A percentile compares a stretch with the other conserved stretches of the same genome.
phyloP scores from a whole-genome alignment of 2,329 filamentous ascomycete genomes.

The Pezicula neosporulosa region DNA sequence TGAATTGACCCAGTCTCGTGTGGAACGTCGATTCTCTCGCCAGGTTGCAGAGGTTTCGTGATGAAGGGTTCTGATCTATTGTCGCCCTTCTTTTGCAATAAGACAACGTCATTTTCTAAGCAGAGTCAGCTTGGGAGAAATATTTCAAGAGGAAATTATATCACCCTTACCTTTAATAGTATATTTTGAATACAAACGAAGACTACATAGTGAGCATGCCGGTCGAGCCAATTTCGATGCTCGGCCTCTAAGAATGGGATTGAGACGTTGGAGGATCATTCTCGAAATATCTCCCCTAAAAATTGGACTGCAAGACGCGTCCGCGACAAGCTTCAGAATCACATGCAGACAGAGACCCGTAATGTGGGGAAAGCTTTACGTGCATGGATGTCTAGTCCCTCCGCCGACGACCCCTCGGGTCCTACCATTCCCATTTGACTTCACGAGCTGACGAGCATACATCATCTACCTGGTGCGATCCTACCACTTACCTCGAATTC shows the following conservation, averaged over 20 bases:
- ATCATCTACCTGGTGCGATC: too few species aligned
- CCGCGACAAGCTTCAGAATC: too few species aligned
- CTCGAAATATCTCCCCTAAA: too few species aligned
- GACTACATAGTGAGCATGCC: constrained; percentile 3
- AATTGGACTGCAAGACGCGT: too few species aligned
- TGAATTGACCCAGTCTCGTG: constrained; percentile 22
- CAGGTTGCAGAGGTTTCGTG: constrained; percentile 35
- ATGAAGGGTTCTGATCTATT: constrained; percentile 25
- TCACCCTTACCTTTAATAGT: constrained; percentile 14
- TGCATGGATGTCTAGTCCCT: neutral
- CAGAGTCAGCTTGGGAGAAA: neutral
- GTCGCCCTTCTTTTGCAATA: constrained; percentile 18
- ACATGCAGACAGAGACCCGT: too few species aligned
- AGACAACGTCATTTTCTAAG: constrained; percentile 27
- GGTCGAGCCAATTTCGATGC: neutral
- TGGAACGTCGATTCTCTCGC: constrained; percentile 29
- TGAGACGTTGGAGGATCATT: too few species aligned
- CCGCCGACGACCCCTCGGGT: neutral
- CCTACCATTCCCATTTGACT: neutral
- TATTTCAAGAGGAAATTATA: neutral
- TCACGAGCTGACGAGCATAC: too few species aligned
- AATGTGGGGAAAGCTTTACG: too few species aligned
- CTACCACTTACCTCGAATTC: too few species aligned
- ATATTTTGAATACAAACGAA: constrained; percentile 6
- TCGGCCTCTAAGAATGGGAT: neutral